Percentiles rank a stretch among this genome's conserved stretches.
phyloP scores from a whole-genome alignment of 495 filamentous ascomycete genomes.

The Glonium stellatum region DNA sequence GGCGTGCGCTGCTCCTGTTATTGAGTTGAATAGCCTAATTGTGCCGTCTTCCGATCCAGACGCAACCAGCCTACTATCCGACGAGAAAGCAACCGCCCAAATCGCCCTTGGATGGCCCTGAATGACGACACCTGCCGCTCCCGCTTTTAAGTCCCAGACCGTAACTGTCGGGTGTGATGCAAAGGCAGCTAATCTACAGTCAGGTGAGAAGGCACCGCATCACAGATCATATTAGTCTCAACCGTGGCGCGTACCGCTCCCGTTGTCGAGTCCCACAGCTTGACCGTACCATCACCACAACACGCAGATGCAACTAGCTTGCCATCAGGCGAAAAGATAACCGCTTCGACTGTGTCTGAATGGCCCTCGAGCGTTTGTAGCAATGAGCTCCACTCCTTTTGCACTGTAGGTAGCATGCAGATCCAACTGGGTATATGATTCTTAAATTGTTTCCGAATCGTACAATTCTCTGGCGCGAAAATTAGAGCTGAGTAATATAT shows the following conservation, averaged over 20 bases:
- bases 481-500: conserved; percentile 31
- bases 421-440: background rate
- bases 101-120: background rate
- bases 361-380: conserved; percentile 9
- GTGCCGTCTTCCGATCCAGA: conserved; percentile 57
- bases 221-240: background rate
- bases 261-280: background rate
- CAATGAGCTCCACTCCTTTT: background rate
- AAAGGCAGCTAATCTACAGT: conserved; percentile 19
- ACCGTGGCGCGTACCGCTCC: background rate
- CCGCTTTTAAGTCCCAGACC: background rate
- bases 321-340: background rate
- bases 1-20: conserved; percentile 65
- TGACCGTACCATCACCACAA: background rate
- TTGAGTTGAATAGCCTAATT: conserved; percentile 79
- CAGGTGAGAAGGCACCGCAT: conserved; percentile 6
- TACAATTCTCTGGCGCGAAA: conserved; percentile 33
- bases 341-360: background rate
- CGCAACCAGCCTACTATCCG: conserved; percentile 16
- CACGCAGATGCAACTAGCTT: background rate
- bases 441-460: background rate
- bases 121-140: background rate
- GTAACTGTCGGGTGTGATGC: background rate
- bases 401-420: background rate
- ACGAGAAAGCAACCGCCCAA: conserved; percentile 16